Percentiles rank a stretch among this genome's conserved stretches.
phyloP scores from a whole-genome alignment of 371 early-diverging fungal genomes.

The Lichtheimia hyalospora region DNA sequence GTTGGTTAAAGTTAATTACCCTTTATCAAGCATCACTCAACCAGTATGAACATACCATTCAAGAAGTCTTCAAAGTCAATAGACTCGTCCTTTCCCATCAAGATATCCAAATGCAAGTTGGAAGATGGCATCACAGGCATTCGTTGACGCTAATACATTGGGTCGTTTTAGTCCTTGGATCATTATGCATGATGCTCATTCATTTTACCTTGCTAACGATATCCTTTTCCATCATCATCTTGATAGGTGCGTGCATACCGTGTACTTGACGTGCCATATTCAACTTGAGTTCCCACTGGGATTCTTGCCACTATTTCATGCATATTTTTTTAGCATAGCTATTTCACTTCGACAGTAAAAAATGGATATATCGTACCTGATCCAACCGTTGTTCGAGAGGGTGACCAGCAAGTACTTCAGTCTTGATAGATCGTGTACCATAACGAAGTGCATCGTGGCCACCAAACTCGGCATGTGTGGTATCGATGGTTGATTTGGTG shows the following conservation, averaged over 20 bases:
- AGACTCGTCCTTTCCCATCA: constrained; percentile 83
- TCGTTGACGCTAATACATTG: constrained; percentile 40
- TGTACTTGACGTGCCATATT: constrained; percentile 77
- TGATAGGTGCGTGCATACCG: constrained; percentile 89
- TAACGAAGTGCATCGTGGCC: constrained; percentile 85
- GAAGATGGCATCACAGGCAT: constrained; percentile 70
- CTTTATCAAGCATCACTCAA: not conserved
- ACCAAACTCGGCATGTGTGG: constrained; percentile 68
- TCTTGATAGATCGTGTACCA: constrained; percentile 74
- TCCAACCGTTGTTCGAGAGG: constrained; percentile 78
- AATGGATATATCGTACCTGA: constrained; percentile 42
- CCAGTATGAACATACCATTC: constrained; percentile 52
- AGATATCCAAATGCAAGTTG: constrained; percentile 82
- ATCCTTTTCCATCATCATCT: constrained; percentile 86
- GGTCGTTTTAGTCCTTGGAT: not conserved
- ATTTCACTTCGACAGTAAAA: not conserved
- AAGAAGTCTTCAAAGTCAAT: constrained; percentile 92
- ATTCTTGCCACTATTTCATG: constrained; percentile 72
- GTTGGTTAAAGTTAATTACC: not conserved
- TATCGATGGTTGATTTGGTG: constrained; percentile 47
- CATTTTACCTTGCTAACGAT: constrained; percentile 66
- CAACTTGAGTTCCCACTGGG: constrained; percentile 79
- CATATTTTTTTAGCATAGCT: not conserved
- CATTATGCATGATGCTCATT: not conserved
- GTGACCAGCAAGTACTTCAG: constrained; percentile 71